These are phyloP conservation scores for Pythium guiyangense DNA, from an alignment of 352 stramenopile genomes.

Conservation along the genomic window DNA sequence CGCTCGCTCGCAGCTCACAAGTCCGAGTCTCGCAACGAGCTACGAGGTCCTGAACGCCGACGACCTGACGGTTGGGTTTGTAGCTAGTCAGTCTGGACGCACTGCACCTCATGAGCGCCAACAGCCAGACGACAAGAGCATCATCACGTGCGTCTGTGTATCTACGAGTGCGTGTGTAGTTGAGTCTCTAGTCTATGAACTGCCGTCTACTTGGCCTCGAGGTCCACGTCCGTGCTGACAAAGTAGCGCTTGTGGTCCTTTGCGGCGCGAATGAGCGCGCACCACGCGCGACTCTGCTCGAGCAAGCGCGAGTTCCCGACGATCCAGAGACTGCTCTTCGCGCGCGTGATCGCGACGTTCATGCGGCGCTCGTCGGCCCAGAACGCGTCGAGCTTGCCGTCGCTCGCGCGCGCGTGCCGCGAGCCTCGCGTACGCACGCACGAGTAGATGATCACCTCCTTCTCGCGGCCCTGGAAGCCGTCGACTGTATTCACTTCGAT, in stretches of 20 bases:
- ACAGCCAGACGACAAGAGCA: neutral
- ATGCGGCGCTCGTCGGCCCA: constrained; percentile 96
- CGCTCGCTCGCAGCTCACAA: no score
- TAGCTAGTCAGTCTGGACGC: no score
- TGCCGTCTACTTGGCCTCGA: constrained; percentile 3
- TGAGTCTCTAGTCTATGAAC: neutral
- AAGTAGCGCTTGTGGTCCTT: constrained; percentile 53
- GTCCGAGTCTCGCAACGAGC: no score
- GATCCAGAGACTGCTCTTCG: constrained; percentile 93
- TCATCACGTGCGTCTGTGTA: neutral
- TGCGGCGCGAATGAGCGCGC: constrained; percentile 56
- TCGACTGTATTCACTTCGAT: constrained; percentile 96
- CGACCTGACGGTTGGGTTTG: no score
- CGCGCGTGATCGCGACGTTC: constrained; percentile 98
- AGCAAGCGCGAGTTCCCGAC: constrained; percentile 73
- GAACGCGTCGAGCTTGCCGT: constrained; percentile 72
- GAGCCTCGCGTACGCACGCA: constrained; percentile 93
- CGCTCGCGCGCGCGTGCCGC: constrained; percentile 23
- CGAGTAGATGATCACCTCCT: constrained; percentile 97
- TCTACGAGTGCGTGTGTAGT: neutral
- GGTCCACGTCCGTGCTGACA: constrained; percentile 17
- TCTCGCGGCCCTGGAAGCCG: constrained; percentile 96
- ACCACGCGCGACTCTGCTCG: constrained; percentile 63
- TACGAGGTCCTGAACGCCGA: no score
- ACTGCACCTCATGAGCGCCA: neutral